Percentiles rank a stretch among this genome's conserved stretches.
Conservation (phyloP, 106 monocot species). For the Dioscorea alata region DNA sequence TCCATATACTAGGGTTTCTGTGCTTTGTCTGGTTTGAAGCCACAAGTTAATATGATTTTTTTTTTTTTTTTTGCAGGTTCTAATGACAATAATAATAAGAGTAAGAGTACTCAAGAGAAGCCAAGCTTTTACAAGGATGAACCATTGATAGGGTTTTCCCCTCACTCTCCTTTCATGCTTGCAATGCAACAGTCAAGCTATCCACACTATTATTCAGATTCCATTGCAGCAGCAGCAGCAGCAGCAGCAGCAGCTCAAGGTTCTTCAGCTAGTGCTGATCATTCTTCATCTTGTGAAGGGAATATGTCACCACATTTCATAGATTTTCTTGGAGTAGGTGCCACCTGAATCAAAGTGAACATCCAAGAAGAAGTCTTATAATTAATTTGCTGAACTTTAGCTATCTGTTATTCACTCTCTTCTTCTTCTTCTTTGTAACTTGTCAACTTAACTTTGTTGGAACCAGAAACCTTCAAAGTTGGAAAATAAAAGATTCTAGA, state of each 20-base stretch:
- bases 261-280: neutral
- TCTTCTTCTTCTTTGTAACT: no score
- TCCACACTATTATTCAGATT: neutral
- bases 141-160: constrained; percentile 8
- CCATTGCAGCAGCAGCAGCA: constrained; percentile 3
- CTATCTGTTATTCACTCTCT: no score
- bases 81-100: neutral
- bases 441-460: no score
- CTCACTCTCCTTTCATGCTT: constrained; percentile 32
- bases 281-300: constrained; percentile 16
- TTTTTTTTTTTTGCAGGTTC: no score
- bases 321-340: constrained; percentile 93
- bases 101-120: neutral
- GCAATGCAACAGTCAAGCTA: constrained; percentile 27
- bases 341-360: constrained; percentile 24
- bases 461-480: no score
- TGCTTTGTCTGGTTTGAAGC: no score
- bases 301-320: constrained; percentile 57
- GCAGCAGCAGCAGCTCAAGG: neutral
- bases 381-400: no score
- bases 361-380: neutral
- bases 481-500: no score
- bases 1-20: no score
- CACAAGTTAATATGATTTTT: no score
- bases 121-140: constrained; percentile 6